A percentile compares a stretch with the other conserved stretches of the same genome.
Evolutionary conservation across 1,284 basidiomycete genomes (phyloP).

Genomic region (Phlebopus sp.): DNA sequence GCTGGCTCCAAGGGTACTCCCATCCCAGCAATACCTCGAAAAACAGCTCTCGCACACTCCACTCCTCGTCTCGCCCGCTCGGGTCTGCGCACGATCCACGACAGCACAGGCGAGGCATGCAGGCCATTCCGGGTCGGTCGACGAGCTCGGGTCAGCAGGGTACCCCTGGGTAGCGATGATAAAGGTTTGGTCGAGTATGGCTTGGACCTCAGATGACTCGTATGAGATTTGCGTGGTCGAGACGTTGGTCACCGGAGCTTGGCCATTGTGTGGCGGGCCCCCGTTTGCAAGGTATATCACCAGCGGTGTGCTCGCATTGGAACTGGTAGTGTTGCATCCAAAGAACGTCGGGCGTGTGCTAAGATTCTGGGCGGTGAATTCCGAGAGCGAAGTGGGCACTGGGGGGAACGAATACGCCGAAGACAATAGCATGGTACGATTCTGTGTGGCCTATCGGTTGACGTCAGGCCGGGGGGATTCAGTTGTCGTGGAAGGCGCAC

Average conservation of each 20-base stretch:
- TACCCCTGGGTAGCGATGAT: slow-evolving; percentile 41
- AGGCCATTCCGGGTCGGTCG: slow-evolving; percentile 39
- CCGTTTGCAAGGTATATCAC: slow-evolving; percentile 44
- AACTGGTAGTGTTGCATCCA: slow-evolving; percentile 34
- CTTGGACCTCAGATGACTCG: slow-evolving; percentile 30
- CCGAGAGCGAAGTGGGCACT: slow-evolving; percentile 32
- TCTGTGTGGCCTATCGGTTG: slow-evolving; percentile 34
- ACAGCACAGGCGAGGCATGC: slow-evolving; percentile 45
- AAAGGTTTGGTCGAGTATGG: slow-evolving; percentile 42
- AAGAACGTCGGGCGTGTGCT: slow-evolving; percentile 43
- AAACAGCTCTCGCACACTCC: slow-evolving; percentile 42
- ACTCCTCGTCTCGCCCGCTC: slow-evolving; percentile 27
- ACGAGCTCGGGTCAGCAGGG: slow-evolving; percentile 11
- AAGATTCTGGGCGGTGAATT: slow-evolving; percentile 36
- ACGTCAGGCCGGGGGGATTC: not conserved
- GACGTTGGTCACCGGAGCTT: slow-evolving; percentile 41
- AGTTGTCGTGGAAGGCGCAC: slow-evolving; percentile 13
- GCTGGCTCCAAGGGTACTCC: slow-evolving; percentile 1
- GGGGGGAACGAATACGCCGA: slow-evolving; percentile 41
- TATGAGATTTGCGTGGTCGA: slow-evolving; percentile 36
- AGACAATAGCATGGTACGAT: slow-evolving; percentile 38
- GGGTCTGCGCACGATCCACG: slow-evolving; percentile 38
- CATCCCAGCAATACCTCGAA: slow-evolving; percentile 40
- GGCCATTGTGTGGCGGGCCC: slow-evolving; percentile 39
- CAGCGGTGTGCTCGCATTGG: slow-evolving; percentile 29